phyloP scores from a whole-genome alignment of 2,329 filamentous ascomycete species.

The Pyrenochaeta sp. region DNA sequence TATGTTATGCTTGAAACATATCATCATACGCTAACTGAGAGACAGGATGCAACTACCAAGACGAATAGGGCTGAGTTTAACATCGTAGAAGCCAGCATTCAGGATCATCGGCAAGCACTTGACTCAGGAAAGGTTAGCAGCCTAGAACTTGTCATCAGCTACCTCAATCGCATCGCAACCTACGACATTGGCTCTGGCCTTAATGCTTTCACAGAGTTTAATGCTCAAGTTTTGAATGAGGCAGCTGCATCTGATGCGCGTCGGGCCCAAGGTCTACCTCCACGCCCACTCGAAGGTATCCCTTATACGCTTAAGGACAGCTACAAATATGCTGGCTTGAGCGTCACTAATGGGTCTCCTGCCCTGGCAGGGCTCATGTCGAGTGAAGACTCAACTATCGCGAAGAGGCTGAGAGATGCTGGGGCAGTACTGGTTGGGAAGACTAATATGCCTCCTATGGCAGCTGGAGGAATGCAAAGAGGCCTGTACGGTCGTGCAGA shows the following conservation, averaged over 20 bases:
- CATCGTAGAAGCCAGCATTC: conserved; percentile 60
- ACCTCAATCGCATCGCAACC: conserved; percentile 57
- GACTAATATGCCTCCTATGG: conserved; percentile 70
- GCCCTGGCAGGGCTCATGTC: conserved; percentile 62
- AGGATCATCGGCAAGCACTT: conserved; percentile 56
- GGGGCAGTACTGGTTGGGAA: conserved; percentile 63
- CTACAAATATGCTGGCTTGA: conserved; percentile 64
- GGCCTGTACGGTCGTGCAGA: conserved; percentile 66
- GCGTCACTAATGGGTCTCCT: conserved; percentile 62
- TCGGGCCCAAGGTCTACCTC: conserved; percentile 48
- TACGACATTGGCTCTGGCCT: conserved; percentile 57
- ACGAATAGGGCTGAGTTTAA: conserved; percentile 20
- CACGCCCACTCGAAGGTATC: conserved; percentile 62
- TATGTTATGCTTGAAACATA: too few relatives aligned
- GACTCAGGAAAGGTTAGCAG: conserved; percentile 51
- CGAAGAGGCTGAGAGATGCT: conserved; percentile 56
- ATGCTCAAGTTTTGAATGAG: conserved; percentile 56
- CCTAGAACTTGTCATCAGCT: conserved; percentile 56
- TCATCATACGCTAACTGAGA: neutral
- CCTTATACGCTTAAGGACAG: conserved; percentile 67
- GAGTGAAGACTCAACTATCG: conserved; percentile 62
- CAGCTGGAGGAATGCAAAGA: conserved; percentile 66
- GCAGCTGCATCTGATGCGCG: conserved; percentile 58
- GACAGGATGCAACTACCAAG: neutral
- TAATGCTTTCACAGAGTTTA: conserved; percentile 61